Base-by-base conservation (phyloP, 2,329 filamentous ascomycete species). In the Hypocreales sp. region DNA sequence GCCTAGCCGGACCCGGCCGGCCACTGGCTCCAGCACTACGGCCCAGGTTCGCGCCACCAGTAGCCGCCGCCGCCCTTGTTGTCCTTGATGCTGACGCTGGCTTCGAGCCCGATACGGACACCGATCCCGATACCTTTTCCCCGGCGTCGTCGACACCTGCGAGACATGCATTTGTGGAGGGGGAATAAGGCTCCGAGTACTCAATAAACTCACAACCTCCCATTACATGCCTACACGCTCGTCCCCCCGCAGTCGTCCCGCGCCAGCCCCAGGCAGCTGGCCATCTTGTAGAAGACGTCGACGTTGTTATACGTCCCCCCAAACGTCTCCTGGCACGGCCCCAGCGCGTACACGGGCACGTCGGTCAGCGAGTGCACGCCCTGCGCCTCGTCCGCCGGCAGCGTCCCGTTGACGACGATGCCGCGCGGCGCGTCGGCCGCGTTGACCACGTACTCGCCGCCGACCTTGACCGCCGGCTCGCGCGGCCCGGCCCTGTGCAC, bases 311-410 rank as follows among this genome's bases (percentile, higher is more conserved):
- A 81, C 4, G 75, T 67, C 30, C 79, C 78, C 5, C 73, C 69
- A 46, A 90, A 90, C 10, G 66, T 55, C 41, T 81, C 74, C 49
- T 83, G 75, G 55, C 81, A 87, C 5, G 81, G 81, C 0, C 81
- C 81, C 58, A 68, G 66, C 2, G 79, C 77, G 41, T 79, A 87
- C 13, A 90, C 75, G 2, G 79, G 73, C 18, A 84, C 79, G 40
- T 84, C 79, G 1, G 79, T 84, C 35, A 84, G 57, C 15, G 72
- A 79, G 57, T 84, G 79, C 12, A 83, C 79, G 26, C 79, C 82
- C 54, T 78, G 67, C 22, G 60, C 47, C 40, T 77, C 67, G 29
- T 49, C 52, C 3, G 71, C 64, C 0, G 74, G 67, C 12, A 90
- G 51, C 0, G 79, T 86, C 26, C 82, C 82, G 43, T 87, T 86